A percentile compares a stretch with the other conserved stretches of the same genome.
These are phyloP conservation scores for Hygrophila difformis DNA, from an alignment of 257 asterid genomes.

Conservation along the genomic window DNA sequence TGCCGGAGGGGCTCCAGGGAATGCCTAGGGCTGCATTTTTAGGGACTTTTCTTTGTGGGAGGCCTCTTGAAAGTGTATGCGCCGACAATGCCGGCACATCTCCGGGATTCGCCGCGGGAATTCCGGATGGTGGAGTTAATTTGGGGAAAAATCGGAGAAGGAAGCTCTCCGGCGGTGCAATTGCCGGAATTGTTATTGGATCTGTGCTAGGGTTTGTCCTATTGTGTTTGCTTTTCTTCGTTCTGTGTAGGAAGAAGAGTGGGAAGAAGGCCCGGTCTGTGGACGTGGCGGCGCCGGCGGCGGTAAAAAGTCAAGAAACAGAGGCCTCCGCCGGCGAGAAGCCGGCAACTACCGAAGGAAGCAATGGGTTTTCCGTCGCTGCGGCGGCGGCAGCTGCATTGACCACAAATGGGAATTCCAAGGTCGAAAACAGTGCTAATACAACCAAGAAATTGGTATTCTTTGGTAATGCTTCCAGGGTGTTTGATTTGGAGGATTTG, in stretches of 20 bases:
- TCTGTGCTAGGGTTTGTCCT: constrained; percentile 47
- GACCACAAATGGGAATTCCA: constrained; percentile 21
- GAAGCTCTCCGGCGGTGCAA: constrained; percentile 65
- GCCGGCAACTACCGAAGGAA: constrained; percentile 26
- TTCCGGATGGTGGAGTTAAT: constrained; percentile 1
- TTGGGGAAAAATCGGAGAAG: constrained; percentile 12
- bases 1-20: constrained; percentile 42
- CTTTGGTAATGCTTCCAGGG: constrained; percentile 35
- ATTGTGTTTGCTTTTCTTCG: constrained; percentile 34
- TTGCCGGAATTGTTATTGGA: constrained; percentile 80
- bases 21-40: constrained; percentile 36
- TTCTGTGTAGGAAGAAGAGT: constrained; percentile 52
- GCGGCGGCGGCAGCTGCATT: constrained; percentile 31
- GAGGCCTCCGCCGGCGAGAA: constrained; percentile 31
- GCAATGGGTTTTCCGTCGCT: constrained; percentile 30
- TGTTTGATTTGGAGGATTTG: constrained; percentile 49
- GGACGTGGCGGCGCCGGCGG: constrained; percentile 32
- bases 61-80: constrained; percentile 46
- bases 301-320: constrained; percentile 43
- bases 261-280: constrained; percentile 45
- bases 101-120: constrained; percentile 24
- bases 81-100: constrained; percentile 21
- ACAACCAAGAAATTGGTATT: constrained; percentile 34
- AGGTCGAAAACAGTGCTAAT: constrained; percentile 15
- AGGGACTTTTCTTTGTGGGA: constrained; percentile 60